Conservation (phyloP, 371 early-diverging fungal genomes). For the Apophysomyces sp. region DNA sequence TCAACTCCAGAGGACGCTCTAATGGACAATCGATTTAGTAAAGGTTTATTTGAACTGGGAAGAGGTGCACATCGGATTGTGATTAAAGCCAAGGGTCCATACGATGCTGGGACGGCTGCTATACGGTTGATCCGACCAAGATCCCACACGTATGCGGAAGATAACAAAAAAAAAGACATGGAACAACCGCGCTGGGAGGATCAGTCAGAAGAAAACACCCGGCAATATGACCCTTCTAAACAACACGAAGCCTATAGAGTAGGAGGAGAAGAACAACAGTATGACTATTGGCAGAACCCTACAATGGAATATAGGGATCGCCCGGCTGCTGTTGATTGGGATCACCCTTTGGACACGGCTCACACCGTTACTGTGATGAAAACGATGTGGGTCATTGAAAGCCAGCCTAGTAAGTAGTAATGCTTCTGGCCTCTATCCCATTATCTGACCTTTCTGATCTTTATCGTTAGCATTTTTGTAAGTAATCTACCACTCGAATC, state of each 20-base stretch:
- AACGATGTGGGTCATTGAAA: conserved; percentile 23
- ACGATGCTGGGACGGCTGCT: conserved; percentile 48
- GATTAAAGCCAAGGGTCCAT: conserved; percentile 42
- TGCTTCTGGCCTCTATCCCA: too few species aligned
- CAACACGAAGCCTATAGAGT: background rate
- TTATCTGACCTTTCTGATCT: background rate
- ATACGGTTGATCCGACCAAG: conserved; percentile 33
- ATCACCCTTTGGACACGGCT: background rate
- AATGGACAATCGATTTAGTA: conserved; percentile 35
- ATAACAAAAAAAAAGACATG: background rate
- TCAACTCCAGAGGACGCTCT: conserved; percentile 48
- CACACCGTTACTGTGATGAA: conserved; percentile 37
- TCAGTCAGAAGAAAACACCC: background rate
- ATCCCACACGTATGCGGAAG: background rate
- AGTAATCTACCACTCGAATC: background rate
- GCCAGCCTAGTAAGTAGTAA: conserved; percentile 11
- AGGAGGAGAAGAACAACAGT: background rate
- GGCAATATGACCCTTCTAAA: background rate
- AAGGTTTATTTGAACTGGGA: conserved; percentile 37
- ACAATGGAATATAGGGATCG: background rate
- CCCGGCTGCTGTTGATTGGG: background rate
- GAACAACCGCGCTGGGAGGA: background rate
- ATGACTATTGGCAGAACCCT: background rate
- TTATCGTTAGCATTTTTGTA: background rate
- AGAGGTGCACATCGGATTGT: conserved; percentile 45